A percentile compares a stretch with the other conserved stretches of the same genome.
Evolutionary conservation across 257 asterid species (phyloP).

Genomic region (Salvia hispanica): DNA sequence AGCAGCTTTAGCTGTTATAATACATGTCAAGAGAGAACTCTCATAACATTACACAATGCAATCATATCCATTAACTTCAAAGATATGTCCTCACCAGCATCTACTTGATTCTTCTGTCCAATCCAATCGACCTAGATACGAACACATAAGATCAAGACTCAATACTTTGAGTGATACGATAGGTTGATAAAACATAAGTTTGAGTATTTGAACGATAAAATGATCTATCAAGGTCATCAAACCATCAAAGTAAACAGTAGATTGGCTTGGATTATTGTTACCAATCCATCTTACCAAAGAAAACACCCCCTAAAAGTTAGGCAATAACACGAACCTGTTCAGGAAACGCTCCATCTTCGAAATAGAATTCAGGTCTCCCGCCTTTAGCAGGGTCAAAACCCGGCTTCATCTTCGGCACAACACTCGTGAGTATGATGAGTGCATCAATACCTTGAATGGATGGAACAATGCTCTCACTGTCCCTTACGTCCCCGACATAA

Average conservation of each 20-base stretch:
- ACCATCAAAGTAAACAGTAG: too few relatives aligned
- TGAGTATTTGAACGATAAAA: too few relatives aligned
- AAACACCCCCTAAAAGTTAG: too few relatives aligned
- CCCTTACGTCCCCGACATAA: constrained; percentile 71
- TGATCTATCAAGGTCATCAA: too few relatives aligned
- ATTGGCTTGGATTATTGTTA: too few relatives aligned
- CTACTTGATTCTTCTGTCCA: constrained; percentile 95
- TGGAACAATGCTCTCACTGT: constrained; percentile 56
- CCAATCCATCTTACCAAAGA: too few relatives aligned
- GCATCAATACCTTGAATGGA: constrained; percentile 74
- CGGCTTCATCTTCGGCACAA: constrained; percentile 91
- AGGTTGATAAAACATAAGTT: too few relatives aligned
- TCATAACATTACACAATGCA: constrained; percentile 4
- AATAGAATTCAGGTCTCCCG: constrained; percentile 88
- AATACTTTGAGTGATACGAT: too few relatives aligned
- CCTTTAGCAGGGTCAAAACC: constrained; percentile 82
- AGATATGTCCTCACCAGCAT: constrained; percentile 55
- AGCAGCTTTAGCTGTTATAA: constrained; percentile 76
- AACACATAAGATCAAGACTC: constrained; percentile 9
- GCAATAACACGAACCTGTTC: constrained; percentile 60
- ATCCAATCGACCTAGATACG: constrained; percentile 84
- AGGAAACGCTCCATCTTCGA: constrained; percentile 81
- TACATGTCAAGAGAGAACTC: too few relatives aligned
- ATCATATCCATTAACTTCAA: too few relatives aligned
- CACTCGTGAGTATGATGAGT: constrained; percentile 89